Evolutionary conservation across 2,329 filamentous ascomycete genomes (phyloP).

Genomic region (Rhynchosporium graminicola): DNA sequence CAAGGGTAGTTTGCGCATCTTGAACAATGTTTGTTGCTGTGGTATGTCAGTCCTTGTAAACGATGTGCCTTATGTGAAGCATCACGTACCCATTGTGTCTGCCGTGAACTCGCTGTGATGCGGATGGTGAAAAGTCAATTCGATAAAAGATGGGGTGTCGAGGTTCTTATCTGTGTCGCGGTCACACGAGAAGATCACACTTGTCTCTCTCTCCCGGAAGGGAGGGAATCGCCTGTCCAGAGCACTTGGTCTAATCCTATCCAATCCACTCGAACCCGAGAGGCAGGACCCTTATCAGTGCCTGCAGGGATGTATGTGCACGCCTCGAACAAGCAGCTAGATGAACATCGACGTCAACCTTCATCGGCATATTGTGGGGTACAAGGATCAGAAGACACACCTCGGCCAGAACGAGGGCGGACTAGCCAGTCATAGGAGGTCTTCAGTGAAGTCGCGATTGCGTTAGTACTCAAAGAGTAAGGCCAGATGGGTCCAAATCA

Average conservation of each 20-base stretch:
- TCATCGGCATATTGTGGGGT: background rate
- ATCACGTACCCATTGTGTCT: conserved; percentile 15
- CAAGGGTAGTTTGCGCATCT: conserved; percentile 14
- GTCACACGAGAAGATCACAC: background rate
- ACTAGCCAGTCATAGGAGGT: background rate
- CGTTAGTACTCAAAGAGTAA: background rate
- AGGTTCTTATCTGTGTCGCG: background rate
- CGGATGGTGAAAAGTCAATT: background rate
- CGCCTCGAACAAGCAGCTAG: background rate
- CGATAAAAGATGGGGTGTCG: background rate
- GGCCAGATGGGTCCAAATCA: background rate
- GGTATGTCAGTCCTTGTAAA: background rate
- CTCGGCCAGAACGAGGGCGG: background rate
- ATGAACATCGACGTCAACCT: background rate
- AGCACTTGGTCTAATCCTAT: background rate
- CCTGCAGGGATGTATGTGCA: background rate
- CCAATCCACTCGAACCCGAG: background rate
- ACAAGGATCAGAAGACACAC: background rate
- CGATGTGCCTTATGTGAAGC: background rate
- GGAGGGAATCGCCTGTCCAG: background rate
- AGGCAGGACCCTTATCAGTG: background rate
- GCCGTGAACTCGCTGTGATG: conserved; percentile 3
- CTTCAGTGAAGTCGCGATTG: background rate
- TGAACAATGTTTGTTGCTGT: conserved; percentile 15
- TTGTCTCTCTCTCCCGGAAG: background rate